Evolutionary conservation across 176 grass and related monocot species (phyloP).

Genomic region (Aegilops bicornis): DNA sequence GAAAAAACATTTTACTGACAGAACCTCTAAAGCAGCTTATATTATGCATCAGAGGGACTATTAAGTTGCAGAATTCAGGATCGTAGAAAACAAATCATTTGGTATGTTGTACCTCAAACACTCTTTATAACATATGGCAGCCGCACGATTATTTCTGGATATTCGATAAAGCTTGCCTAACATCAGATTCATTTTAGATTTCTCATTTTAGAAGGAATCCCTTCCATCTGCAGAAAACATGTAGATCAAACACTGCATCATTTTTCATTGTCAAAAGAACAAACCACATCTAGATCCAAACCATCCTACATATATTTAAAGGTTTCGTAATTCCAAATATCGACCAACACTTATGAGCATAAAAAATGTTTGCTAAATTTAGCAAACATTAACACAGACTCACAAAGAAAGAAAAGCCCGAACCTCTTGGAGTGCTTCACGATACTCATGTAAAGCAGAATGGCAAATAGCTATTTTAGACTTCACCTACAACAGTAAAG

Average conservation of each 20-base stretch:
- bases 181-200: slow-evolving; percentile 87
- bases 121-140: slow-evolving; percentile 90
- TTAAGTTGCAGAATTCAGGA: neutral
- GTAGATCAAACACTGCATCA: neutral
- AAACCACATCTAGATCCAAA: neutral
- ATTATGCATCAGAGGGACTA: neutral
- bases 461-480: slow-evolving; percentile 87
- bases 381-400: neutral
- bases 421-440: slow-evolving; percentile 93
- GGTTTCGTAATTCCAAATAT: neutral
- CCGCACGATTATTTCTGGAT: slow-evolving; percentile 76
- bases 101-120: slow-evolving; percentile 68
- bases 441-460: slow-evolving; percentile 78
- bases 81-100: slow-evolving; percentile 11
- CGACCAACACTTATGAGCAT: neutral
- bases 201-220: slow-evolving; percentile 86
- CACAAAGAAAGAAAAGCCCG: neutral
- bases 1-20: neutral
- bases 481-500: slow-evolving; percentile 67
- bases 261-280: neutral
- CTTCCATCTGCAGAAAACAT: slow-evolving; percentile 81
- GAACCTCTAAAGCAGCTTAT: neutral
- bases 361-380: neutral
- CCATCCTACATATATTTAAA: neutral
- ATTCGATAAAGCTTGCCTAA: slow-evolving; percentile 89